phyloP scores from a whole-genome alignment of 73 alveolate species.

The Tetrahymena malaccensis region DNA sequence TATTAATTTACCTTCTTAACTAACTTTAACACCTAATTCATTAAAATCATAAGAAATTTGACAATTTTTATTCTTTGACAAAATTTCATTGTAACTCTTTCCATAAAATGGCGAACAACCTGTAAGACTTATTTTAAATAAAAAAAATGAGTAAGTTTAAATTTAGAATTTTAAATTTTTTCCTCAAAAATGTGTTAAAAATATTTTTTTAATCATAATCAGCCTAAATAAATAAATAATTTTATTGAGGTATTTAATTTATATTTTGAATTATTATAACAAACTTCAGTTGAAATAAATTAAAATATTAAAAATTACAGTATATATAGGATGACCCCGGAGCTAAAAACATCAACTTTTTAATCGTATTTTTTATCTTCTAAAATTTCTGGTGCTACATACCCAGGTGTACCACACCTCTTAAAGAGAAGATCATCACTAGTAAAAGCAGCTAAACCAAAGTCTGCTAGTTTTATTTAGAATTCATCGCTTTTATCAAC shows the following conservation, averaged over 20 bases:
- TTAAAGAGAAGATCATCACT: constrained; percentile 1
- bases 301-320: constrained; percentile 21
- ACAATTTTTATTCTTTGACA: not conserved
- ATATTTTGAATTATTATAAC: too few relatives aligned
- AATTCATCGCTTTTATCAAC: constrained; percentile 56
- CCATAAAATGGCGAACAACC: not conserved
- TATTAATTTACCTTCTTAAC: not conserved
- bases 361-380: constrained; percentile 48
- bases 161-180: too few relatives aligned
- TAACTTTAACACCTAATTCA: not conserved
- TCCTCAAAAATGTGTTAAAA: too few relatives aligned
- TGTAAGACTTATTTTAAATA: not conserved
- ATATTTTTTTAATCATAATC: too few relatives aligned
- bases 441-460: constrained; percentile 53
- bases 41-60: not conserved
- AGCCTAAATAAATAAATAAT: too few relatives aligned
- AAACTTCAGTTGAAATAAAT: not conserved
- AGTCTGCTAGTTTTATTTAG: constrained; percentile 70
- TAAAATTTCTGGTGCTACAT: constrained; percentile 95
- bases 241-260: too few relatives aligned
- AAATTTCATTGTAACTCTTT: not conserved
- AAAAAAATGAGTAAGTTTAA: not conserved
- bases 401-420: constrained; percentile 94
- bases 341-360: constrained; percentile 35
- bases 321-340: constrained; percentile 33